Conservation (phyloP, 2,329 filamentous ascomycete species). For the Microdochium nivale region DNA sequence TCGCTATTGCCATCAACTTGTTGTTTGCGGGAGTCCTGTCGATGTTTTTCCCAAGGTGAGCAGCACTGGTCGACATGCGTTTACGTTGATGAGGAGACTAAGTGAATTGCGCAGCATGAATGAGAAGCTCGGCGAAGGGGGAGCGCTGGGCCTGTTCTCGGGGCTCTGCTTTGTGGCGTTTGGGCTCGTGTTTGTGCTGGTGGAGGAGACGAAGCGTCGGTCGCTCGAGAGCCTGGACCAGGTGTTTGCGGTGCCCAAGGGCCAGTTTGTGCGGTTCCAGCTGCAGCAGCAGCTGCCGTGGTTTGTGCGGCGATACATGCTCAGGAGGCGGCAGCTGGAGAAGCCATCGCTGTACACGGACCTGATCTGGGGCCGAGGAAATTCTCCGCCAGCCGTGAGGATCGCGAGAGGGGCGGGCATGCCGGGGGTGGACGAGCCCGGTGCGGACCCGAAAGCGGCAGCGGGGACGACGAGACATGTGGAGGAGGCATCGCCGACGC, state of each 20-base stretch:
- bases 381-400: too few relatives aligned
- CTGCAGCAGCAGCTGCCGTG: constrained; percentile 24
- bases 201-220: constrained; percentile 31
- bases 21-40: too few relatives aligned
- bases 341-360: constrained; percentile 24
- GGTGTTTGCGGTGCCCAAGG: constrained; percentile 28
- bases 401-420: too few relatives aligned
- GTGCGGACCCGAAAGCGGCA: background rate
- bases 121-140: too few relatives aligned
- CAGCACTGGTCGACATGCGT: too few relatives aligned
- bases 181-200: constrained; percentile 33
- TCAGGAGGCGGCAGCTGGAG: constrained; percentile 7
- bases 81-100: too few relatives aligned
- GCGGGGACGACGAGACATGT: background rate
- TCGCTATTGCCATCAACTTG: constrained; percentile 16
- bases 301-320: constrained; percentile 18
- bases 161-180: constrained; percentile 36
- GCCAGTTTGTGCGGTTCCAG: constrained; percentile 28
- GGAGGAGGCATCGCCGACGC: background rate
- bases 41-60: too few relatives aligned
- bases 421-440: too few relatives aligned
- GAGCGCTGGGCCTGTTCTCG: constrained; percentile 31
- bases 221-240: constrained; percentile 30
- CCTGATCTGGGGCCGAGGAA: constrained; percentile 15
- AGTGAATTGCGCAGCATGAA: too few relatives aligned